phyloP scores from a whole-genome alignment of 352 stramenopile species.

The Globisporangium abappressorium region DNA sequence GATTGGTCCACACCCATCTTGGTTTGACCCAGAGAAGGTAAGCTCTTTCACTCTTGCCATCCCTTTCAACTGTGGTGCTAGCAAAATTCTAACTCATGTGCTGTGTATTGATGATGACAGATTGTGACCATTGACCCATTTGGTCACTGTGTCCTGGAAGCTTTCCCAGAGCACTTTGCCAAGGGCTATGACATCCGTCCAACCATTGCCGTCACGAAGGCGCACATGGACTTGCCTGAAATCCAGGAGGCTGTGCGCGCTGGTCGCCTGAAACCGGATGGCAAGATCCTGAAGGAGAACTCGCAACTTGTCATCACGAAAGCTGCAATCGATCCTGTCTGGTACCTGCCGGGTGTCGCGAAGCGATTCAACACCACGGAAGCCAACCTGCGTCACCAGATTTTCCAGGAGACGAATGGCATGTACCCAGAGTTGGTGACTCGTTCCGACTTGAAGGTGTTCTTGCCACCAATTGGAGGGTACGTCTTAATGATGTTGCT shows the following conservation, averaged over 20 bases:
- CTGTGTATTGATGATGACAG: slow-evolving; percentile 13
- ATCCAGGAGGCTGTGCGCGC: slow-evolving; percentile 94
- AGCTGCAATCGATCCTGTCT: slow-evolving; percentile 98
- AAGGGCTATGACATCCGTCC: slow-evolving; percentile 98
- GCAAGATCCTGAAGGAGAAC: slow-evolving; percentile 92
- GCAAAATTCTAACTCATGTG: not conserved
- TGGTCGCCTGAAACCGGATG: slow-evolving; percentile 94
- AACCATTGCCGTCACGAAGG: slow-evolving; percentile 96
- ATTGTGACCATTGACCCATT: slow-evolving; percentile 83
- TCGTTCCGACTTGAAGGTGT: slow-evolving; percentile 97
- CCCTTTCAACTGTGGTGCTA: not conserved
- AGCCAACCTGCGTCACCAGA: slow-evolving; percentile 92
- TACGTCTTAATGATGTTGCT: not conserved
- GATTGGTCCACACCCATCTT: slow-evolving; percentile 95
- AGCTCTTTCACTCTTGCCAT: not conserved
- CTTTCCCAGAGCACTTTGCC: slow-evolving; percentile 92
- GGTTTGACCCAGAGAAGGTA: slow-evolving; percentile 94
- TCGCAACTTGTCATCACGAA: slow-evolving; percentile 94
- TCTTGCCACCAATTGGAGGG: slow-evolving; percentile 97
- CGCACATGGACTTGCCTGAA: slow-evolving; percentile 99
- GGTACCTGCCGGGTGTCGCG: slow-evolving; percentile 98
- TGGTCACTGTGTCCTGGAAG: slow-evolving; percentile 75
- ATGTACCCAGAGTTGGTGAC: slow-evolving; percentile 99
- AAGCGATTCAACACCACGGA: slow-evolving; percentile 98
- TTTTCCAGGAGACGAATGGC: slow-evolving; percentile 99